phyloP scores from a whole-genome alignment of 257 asterid genomes.

The Solanum clarkiae region DNA sequence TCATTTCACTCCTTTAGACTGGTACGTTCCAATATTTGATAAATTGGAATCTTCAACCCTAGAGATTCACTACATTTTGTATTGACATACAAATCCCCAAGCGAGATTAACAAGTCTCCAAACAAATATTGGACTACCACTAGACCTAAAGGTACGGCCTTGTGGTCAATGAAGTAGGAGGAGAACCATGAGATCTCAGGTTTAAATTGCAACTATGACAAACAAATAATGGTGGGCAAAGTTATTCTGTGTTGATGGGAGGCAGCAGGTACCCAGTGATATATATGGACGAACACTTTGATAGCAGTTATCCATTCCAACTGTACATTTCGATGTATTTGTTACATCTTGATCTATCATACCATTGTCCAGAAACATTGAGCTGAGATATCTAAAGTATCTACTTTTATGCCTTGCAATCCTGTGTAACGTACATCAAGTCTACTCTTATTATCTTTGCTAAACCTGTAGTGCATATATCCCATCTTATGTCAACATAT shows the following conservation, averaged over 20 bases:
- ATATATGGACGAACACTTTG: no score
- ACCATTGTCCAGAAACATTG: neutral
- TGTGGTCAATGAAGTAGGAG: neutral
- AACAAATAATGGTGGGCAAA: neutral
- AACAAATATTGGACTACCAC: neutral
- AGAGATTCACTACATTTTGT: neutral
- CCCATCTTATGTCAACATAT: neutral
- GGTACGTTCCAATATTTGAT: neutral
- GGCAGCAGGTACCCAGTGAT: neutral
- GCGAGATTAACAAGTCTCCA: neutral
- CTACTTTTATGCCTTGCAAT: neutral
- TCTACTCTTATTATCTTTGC: neutral
- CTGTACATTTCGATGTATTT: neutral
- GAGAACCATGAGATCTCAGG: neutral
- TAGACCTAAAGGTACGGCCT: neutral
- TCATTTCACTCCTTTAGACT: neutral
- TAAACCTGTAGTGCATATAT: neutral
- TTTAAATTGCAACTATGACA: neutral
- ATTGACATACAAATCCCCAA: neutral
- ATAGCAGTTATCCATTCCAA: neutral
- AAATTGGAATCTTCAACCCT: neutral
- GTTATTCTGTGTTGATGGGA: neutral
- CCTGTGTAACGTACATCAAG: neutral
- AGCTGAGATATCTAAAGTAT: neutral
- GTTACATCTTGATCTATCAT: neutral